These are phyloP conservation scores for Bipolaris zeicola DNA, from an alignment of 2,329 filamentous ascomycete species.

Conservation along the genomic window DNA sequence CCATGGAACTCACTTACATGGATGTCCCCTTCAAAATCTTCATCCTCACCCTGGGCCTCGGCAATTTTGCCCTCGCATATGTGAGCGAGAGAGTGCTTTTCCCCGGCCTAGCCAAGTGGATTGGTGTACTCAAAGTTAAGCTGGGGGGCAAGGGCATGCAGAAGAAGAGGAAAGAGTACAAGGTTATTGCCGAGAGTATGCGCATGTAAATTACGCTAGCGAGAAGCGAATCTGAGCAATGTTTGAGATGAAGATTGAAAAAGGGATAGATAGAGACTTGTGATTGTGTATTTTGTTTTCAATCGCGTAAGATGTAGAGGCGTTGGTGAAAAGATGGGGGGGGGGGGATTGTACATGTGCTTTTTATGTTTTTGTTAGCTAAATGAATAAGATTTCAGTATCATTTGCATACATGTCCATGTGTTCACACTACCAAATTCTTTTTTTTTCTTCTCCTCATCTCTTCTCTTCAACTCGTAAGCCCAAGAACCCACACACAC, in stretches of 20 bases:
- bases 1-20: slow-evolving; percentile 89
- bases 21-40: slow-evolving; percentile 73
- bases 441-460: too few relatives aligned
- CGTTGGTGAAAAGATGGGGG: too few relatives aligned
- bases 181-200: slow-evolving; percentile 63
- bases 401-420: too few relatives aligned
- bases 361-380: too few relatives aligned
- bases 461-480: too few relatives aligned
- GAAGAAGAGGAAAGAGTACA: slow-evolving; percentile 89
- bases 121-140: slow-evolving; percentile 67
- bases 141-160: slow-evolving; percentile 59
- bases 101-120: slow-evolving; percentile 66
- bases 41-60: slow-evolving; percentile 70
- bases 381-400: too few relatives aligned
- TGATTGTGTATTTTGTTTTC: background rate
- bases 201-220: slow-evolving; percentile 22
- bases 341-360: too few relatives aligned
- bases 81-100: slow-evolving; percentile 74
- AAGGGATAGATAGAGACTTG: background rate
- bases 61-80: slow-evolving; percentile 73
- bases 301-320: too few relatives aligned
- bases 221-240: background rate
- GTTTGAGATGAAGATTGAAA: background rate
- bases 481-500: too few relatives aligned
- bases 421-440: too few relatives aligned